A percentile compares a stretch with the other conserved stretches of the same genome.
These are phyloP conservation scores for Fusarium robinianum DNA, from an alignment of 2,329 filamentous ascomycete genomes.

Conservation along the genomic window DNA sequence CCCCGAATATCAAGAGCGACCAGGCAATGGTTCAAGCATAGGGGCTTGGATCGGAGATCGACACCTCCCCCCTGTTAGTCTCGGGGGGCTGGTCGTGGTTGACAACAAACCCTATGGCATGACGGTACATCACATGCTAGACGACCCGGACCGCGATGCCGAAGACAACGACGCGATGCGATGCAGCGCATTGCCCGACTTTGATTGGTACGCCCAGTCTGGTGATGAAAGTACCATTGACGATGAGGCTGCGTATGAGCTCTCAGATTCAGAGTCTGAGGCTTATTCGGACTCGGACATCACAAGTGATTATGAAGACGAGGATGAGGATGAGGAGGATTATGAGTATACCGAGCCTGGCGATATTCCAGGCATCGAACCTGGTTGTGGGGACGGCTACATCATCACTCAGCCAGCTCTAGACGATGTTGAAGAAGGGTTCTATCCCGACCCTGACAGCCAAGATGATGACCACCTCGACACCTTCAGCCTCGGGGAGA, in stretches of 20 bases:
- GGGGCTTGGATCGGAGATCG: conserved; percentile 85
- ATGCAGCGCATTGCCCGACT: conserved; percentile 47
- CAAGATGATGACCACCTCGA: conserved; percentile 82
- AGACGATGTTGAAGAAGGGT: conserved; percentile 81
- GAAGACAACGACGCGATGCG: conserved; percentile 34
- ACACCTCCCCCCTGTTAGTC: conserved; percentile 87
- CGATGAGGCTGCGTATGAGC: conserved; percentile 63
- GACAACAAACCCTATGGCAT: conserved; percentile 87
- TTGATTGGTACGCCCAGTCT: conserved; percentile 51
- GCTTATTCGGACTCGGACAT: conserved; percentile 54
- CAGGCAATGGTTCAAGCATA: conserved; percentile 87
- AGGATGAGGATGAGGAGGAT: conserved; percentile 59
- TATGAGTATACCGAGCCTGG: conserved; percentile 64
- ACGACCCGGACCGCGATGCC: conserved; percentile 63
- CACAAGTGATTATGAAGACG: conserved; percentile 57
- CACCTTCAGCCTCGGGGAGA: conserved; percentile 77
- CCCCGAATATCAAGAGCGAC: conserved; percentile 75
- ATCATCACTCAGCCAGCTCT: conserved; percentile 90
- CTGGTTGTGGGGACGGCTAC: conserved; percentile 75
- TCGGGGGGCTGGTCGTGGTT: conserved; percentile 84
- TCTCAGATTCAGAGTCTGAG: conserved; percentile 66
- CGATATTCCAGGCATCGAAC: conserved; percentile 78
- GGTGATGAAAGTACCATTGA: conserved; percentile 50
- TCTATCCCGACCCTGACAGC: conserved; percentile 73
- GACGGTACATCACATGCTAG: conserved; percentile 96